These are phyloP conservation scores for Alternaria gaisen DNA, from an alignment of 2,329 filamentous ascomycete genomes.

Conservation along the genomic window DNA sequence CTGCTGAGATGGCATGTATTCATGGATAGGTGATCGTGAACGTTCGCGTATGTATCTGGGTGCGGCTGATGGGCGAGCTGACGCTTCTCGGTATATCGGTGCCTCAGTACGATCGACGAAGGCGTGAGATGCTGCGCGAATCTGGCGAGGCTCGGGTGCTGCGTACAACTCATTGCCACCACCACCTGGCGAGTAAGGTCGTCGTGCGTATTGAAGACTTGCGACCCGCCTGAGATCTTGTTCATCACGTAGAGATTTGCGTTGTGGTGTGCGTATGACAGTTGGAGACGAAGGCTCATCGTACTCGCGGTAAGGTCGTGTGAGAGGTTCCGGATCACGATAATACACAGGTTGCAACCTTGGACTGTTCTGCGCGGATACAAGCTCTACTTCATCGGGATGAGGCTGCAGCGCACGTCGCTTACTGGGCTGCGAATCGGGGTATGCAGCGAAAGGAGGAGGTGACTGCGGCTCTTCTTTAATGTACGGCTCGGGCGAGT, in stretches of 20 bases:
- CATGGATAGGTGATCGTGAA: constrained; percentile 52
- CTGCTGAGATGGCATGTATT: constrained; percentile 51
- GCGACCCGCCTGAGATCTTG: constrained; percentile 59
- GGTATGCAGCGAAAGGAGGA: constrained; percentile 59
- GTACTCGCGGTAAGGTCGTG: constrained; percentile 54
- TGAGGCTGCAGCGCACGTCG: constrained; percentile 51
- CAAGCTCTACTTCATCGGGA: constrained; percentile 50
- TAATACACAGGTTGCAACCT: constrained; percentile 59
- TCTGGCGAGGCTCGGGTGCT: constrained; percentile 46
- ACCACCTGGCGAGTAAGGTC: constrained; percentile 52
- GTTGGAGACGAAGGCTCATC: constrained; percentile 53
- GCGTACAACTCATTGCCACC: constrained; percentile 49
- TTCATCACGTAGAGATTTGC: constrained; percentile 54
- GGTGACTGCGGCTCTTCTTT: constrained; percentile 71
- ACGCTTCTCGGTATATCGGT: constrained; percentile 50
- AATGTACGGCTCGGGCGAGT: constrained; percentile 61
- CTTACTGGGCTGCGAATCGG: constrained; percentile 51
- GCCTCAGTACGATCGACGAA: constrained; percentile 52
- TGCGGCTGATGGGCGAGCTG: constrained; percentile 47
- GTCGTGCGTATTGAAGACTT: constrained; percentile 58
- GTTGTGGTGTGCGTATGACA: constrained; percentile 50
- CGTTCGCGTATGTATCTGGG: constrained; percentile 54
- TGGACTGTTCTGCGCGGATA: constrained; percentile 48
- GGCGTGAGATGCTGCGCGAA: constrained; percentile 55
- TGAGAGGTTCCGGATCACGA: constrained; percentile 46